These are phyloP conservation scores for Hypsizygus marmoreus DNA, from an alignment of 768 basidiomycete genomes.

Conservation along the genomic window DNA sequence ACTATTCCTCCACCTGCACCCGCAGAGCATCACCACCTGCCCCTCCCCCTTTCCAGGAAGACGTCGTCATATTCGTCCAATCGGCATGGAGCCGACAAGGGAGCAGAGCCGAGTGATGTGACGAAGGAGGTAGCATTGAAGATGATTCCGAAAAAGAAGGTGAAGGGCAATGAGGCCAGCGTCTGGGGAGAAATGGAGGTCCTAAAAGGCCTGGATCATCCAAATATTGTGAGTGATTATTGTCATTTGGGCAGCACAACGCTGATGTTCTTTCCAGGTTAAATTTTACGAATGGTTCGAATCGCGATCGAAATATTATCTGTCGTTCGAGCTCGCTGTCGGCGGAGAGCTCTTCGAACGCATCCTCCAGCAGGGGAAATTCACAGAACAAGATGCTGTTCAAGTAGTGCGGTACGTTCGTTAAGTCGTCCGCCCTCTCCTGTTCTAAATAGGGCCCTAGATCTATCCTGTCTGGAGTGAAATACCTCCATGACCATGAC, in stretches of 20 bases:
- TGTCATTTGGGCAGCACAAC: not conserved
- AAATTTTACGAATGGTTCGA: slow-evolving; percentile 98
- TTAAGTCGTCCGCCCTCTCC: not conserved
- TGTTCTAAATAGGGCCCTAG: slow-evolving; percentile 36
- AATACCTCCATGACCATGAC: slow-evolving; percentile 87
- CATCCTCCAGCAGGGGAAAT: slow-evolving; percentile 82
- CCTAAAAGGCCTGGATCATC: slow-evolving; percentile 84
- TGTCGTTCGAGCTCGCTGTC: slow-evolving; percentile 91
- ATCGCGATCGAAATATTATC: slow-evolving; percentile 89
- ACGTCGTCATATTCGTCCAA: slow-evolving; percentile 22
- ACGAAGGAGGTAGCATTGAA: slow-evolving; percentile 83
- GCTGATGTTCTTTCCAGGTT: slow-evolving; percentile 50
- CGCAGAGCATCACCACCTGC: slow-evolving; percentile 12
- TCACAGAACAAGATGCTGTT: slow-evolving; percentile 91
- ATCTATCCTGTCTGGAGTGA: slow-evolving; percentile 81
- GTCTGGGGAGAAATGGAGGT: slow-evolving; percentile 97
- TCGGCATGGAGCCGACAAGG: too few species aligned
- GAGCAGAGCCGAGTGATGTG: slow-evolving; percentile 29
- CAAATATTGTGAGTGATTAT: slow-evolving; percentile 70
- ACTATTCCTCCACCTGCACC: slow-evolving; percentile 9
- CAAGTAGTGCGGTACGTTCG: slow-evolving; percentile 64
- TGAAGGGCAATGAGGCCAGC: slow-evolving; percentile 84
- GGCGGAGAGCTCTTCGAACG: slow-evolving; percentile 96
- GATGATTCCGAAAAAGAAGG: slow-evolving; percentile 93
- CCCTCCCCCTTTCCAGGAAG: slow-evolving; percentile 17